Evolutionary conservation across 495 filamentous ascomycete species (phyloP), one percentile per base, ranked within the genome.

Genomic region (Filosporella fistucella): DNA sequence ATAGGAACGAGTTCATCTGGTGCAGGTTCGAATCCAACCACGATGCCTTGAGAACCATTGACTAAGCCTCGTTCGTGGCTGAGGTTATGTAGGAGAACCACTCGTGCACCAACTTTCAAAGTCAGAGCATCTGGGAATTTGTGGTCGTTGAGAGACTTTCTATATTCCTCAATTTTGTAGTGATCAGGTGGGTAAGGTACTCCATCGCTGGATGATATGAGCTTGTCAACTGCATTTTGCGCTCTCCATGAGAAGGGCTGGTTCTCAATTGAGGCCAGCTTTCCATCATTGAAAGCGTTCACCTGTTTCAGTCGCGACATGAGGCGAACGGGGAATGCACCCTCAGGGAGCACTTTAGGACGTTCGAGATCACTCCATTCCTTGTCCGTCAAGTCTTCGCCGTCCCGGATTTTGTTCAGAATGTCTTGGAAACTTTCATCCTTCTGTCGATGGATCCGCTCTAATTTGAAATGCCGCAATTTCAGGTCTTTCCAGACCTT

Each of bases 31-130:
- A 76, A 78, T 1, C 64, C 64, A 18, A 64, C 42, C 16, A 78
- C 64, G 6, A 59, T 46, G 3, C 75, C 75, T 49, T 74, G 75
- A 9, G 68, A 69, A 12, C 75, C 75, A 42, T 78, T 78, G 4
- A 73, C 71, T 3, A 78, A 65, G 1, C 65, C 62, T 0, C 25
- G 13, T 1, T 30, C 6, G 13, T 57, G 21, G 25, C 64, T 60
- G 2, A 75, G 55, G 47, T 78, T 78, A 10, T 59, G 51, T 8
- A 75, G 59, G 2, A 77, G 60, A 21, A 76, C 63, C 28, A 78
- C 73, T 37, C 63, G 62, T 51, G 71, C 68, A 1, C 59, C 59
- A 14, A 62, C 28, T 48, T 75, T 76, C 9, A 77, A 56, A 21
- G 56, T 33, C n/a, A 72, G 21, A 0, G 41, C 9, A 3, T 36